A percentile compares a stretch with the other conserved stretches of the same genome.
Evolutionary conservation across 2,329 filamentous ascomycete species (phyloP).

Genomic region (Ciborinia camelliae): DNA sequence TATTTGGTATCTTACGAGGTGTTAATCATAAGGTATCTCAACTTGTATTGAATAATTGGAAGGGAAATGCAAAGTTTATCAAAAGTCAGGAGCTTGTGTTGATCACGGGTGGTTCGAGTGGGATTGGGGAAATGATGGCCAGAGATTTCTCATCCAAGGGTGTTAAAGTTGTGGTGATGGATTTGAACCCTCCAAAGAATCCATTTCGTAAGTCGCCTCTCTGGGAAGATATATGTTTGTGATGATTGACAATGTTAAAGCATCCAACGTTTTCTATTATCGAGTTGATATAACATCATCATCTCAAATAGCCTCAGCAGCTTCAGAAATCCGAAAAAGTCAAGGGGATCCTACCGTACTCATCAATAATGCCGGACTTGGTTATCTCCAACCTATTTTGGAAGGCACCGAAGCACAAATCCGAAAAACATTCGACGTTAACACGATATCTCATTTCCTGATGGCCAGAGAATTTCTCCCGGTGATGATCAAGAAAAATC

Average conservation of each 20-base stretch:
- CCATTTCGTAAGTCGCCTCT: constrained; percentile 24
- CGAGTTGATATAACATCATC: constrained; percentile 64
- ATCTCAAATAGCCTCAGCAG: constrained; percentile 49
- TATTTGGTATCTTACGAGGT: constrained; percentile 48
- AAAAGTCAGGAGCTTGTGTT: constrained; percentile 68
- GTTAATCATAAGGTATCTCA: constrained; percentile 51
- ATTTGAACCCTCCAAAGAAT: constrained; percentile 55
- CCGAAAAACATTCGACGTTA: constrained; percentile 66
- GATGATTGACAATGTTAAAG: constrained; percentile 31
- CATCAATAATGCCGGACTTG: constrained; percentile 69
- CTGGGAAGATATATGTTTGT: neutral
- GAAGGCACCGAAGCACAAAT: constrained; percentile 53
- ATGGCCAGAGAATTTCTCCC: constrained; percentile 64
- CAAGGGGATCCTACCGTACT: constrained; percentile 66
- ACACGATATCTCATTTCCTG: constrained; percentile 64
- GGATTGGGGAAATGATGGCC: constrained; percentile 58
- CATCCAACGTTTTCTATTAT: constrained; percentile 59
- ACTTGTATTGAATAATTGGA: constrained; percentile 49
- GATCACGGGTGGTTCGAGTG: constrained; percentile 71
- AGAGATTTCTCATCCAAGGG: constrained; percentile 58
- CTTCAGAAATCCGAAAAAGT: constrained; percentile 49
- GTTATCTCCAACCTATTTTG: constrained; percentile 57
- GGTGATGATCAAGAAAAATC: constrained; percentile 58
- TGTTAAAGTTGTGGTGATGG: constrained; percentile 67
- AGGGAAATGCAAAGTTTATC: constrained; percentile 50